Evolutionary conservation across 1,139 yeast genomes (phyloP).

Genomic region (Saccharomyces pastorianus): DNA sequence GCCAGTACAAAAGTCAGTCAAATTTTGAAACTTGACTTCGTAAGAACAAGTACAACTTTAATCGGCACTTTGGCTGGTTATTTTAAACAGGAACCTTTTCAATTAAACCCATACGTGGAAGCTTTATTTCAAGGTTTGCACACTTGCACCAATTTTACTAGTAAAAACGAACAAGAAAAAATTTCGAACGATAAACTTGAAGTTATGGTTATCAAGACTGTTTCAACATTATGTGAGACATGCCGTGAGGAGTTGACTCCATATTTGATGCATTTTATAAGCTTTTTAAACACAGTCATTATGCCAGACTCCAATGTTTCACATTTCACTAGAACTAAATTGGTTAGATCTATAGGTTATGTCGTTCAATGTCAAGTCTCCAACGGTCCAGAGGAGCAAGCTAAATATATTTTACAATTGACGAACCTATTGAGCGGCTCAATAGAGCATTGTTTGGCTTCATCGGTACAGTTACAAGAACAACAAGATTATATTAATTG

Average conservation of each 20-base stretch:
- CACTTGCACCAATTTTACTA: constrained; percentile 16
- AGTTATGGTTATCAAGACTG: constrained; percentile 47
- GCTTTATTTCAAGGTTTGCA: constrained; percentile 38
- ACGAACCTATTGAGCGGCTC: constrained; percentile 24
- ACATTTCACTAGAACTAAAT: constrained; percentile 48
- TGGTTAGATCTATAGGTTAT: constrained; percentile 54
- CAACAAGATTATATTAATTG: constrained; percentile 39
- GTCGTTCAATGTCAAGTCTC: constrained; percentile 45
- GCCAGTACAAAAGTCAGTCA: constrained; percentile 9
- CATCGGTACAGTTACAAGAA: constrained; percentile 12
- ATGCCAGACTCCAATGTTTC: constrained; percentile 38
- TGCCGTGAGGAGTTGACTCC: constrained; percentile 43
- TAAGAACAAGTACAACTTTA: constrained; percentile 44
- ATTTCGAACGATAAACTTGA: constrained; percentile 23
- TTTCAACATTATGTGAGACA: constrained; percentile 53
- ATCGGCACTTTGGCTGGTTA: constrained; percentile 50
- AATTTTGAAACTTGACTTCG: constrained; percentile 23
- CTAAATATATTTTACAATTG: constrained; percentile 27
- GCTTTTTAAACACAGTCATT: constrained; percentile 46
- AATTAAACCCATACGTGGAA: constrained; percentile 44
- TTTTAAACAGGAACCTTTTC: constrained; percentile 36
- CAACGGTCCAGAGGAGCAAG: constrained; percentile 39
- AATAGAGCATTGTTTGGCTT: constrained; percentile 16
- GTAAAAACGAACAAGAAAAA: constrained; percentile 4
- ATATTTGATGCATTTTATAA: constrained; percentile 47